These are phyloP conservation scores for Phytophthora citrophthora DNA, from an alignment of 352 stramenopile genomes.

Conservation along the genomic window DNA sequence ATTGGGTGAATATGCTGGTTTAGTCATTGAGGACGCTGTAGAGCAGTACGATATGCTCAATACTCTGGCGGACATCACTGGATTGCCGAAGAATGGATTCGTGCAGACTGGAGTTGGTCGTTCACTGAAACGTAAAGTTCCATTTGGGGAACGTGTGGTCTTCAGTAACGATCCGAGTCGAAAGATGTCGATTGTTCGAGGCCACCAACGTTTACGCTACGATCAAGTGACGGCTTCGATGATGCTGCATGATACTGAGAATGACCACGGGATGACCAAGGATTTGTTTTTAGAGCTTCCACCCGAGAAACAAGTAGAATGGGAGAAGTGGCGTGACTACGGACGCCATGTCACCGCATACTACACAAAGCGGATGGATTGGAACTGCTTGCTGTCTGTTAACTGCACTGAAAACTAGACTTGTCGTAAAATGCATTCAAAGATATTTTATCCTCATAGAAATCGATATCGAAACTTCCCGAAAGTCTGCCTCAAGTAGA, in stretches of 20 bases:
- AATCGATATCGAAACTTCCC: too few relatives aligned
- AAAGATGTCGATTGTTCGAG: conserved; percentile 54
- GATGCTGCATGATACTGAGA: conserved; percentile 45
- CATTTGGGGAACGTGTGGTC: conserved; percentile 34
- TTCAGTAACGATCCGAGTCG: conserved; percentile 61
- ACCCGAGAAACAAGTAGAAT: conserved; percentile 16
- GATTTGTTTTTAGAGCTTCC: conserved; percentile 43
- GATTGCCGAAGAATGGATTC: conserved; percentile 51
- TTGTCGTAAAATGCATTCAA: not conserved
- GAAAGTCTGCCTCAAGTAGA: too few relatives aligned
- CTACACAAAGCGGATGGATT: conserved; percentile 46
- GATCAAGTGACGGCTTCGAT: conserved; percentile 40
- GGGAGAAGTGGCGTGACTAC: conserved; percentile 31
- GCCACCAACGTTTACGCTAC: conserved; percentile 52
- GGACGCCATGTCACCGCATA: conserved; percentile 38
- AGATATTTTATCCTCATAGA: not conserved
- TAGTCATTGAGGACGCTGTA: conserved; percentile 47
- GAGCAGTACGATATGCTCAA: conserved; percentile 68
- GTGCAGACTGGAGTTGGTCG: conserved; percentile 59
- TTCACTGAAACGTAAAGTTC: conserved; percentile 52
- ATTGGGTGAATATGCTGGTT: conserved; percentile 40
- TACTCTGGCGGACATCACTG: conserved; percentile 66
- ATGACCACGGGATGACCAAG: conserved; percentile 35
- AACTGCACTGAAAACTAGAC: conserved; percentile 5
- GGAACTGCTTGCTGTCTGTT: conserved; percentile 21